These are phyloP conservation scores for Puccinia novopanici DNA, from an alignment of 1,284 basidiomycete genomes.

Conservation along the genomic window DNA sequence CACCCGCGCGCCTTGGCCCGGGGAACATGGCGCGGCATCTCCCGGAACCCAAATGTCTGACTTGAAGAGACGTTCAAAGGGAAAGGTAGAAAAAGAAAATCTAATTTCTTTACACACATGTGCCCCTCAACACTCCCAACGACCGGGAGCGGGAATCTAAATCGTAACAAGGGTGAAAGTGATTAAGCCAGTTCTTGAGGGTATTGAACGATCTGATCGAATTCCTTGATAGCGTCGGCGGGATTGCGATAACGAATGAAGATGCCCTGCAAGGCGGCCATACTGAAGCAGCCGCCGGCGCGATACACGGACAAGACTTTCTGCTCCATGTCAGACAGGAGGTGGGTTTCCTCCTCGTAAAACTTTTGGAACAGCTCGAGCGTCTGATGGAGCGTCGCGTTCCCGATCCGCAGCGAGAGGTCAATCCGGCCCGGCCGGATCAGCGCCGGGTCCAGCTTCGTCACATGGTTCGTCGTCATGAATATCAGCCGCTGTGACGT, in stretches of 20 bases:
- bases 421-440: slow-evolving; percentile 95
- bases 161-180: too few relatives aligned
- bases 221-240: slow-evolving; percentile 25
- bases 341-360: slow-evolving; percentile 63
- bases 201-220: slow-evolving; percentile 49
- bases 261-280: slow-evolving; percentile 88
- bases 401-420: slow-evolving; percentile 78
- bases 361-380: slow-evolving; percentile 78
- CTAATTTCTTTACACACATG: too few relatives aligned
- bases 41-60: too few relatives aligned
- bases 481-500: slow-evolving; percentile 92
- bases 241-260: slow-evolving; percentile 72
- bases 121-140: too few relatives aligned
- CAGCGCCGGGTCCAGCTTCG: slow-evolving; percentile 80
- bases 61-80: too few relatives aligned
- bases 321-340: slow-evolving; percentile 65
- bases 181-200: slow-evolving; percentile 16
- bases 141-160: too few relatives aligned
- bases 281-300: slow-evolving; percentile 71
- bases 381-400: slow-evolving; percentile 82
- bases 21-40: too few relatives aligned
- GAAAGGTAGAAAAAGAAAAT: too few relatives aligned
- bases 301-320: slow-evolving; percentile 64
- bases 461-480: slow-evolving; percentile 97
- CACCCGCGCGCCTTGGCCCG: too few relatives aligned